Evolutionary conservation across 2,329 filamentous ascomycete genomes (phyloP), one percentile per base, ranked within the genome.

Genomic region (Magnaporthales sp.): DNA sequence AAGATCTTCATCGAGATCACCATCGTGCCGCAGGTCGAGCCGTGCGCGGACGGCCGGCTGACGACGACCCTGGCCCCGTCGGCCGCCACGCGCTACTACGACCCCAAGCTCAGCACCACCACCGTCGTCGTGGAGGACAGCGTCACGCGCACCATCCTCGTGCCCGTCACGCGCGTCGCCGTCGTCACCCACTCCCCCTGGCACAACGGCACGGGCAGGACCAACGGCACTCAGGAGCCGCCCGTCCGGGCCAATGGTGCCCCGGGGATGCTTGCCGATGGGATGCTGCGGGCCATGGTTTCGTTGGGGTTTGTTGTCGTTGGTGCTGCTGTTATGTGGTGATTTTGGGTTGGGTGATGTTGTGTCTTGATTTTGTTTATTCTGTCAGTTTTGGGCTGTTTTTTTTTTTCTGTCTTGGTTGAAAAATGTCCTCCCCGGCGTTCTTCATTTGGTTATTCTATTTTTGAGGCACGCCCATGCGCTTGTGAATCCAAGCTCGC

Each of bases 41-140:
- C 38, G 26, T 30, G 54, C 54, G 24, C 54, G n/a, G 54, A 58
- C n/a, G 54, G 54, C 22, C 29, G 83, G 32, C 90, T 66, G 46
- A 68, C 72, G 15, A 73, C 70, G 30, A 75, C 70, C 51, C 70
- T 69, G 63, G 75, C 68, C 11, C 74, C 73, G 2, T 67, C 67
- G 8, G 60, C 67, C 54, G 74, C 70, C 0, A 75, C 68, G 10
- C 68, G 73, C 26, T 71, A 30, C 65, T 66, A 66, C 65, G 65
- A 66, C 65, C 58, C 65, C 38, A 32, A 32, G 24, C 26, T 46
- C 27, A 66, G 65, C 65, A 66, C 65, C 9, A 61, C 56, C 22
- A 62, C 60, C n/a, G 58, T 38, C 38, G n/a, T 58, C 58, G 31
- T 66, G 60, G 65, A 66, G n/a, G 26, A 29, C 30, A 51, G 19